phyloP scores from a whole-genome alignment of 1,284 basidiomycete species.

The Moesziomyces globuligerus region DNA sequence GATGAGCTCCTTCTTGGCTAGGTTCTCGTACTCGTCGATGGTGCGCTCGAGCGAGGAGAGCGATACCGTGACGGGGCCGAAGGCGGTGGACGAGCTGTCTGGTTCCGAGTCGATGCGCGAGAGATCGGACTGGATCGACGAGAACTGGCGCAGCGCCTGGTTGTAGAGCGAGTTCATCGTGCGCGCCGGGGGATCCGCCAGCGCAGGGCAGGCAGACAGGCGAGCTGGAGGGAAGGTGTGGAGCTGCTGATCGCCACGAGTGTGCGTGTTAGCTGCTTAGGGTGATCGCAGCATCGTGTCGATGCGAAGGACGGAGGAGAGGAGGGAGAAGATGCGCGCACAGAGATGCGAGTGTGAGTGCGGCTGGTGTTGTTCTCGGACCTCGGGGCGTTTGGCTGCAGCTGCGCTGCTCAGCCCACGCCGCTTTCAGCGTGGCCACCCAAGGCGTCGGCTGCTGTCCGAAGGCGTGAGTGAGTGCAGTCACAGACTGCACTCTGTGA shows the following conservation, averaged over 20 bases:
- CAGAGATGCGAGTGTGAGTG: not conserved
- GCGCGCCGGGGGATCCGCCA: too few species aligned
- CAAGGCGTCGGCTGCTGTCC: too few species aligned
- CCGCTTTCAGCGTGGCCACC: not conserved
- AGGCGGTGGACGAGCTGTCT: slow-evolving; percentile 22
- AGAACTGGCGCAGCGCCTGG: slow-evolving; percentile 62
- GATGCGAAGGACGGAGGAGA: too few species aligned
- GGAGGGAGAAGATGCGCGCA: slow-evolving; percentile 2
- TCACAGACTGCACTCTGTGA: slow-evolving; percentile 3
- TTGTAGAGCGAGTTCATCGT: slow-evolving; percentile 66
- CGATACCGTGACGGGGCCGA: slow-evolving; percentile 57
- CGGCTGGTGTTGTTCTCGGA: slow-evolving; percentile 12
- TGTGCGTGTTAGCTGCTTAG: not conserved
- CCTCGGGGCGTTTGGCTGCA: slow-evolving; percentile 5
- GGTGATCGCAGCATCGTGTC: not conserved
- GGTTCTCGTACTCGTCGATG: slow-evolving; percentile 65
- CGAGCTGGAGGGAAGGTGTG: too few species aligned
- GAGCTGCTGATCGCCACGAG: not conserved
- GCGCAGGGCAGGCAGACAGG: too few species aligned
- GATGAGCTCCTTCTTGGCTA: slow-evolving; percentile 64
- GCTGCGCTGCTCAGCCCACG: not conserved
- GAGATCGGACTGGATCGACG: slow-evolving; percentile 63
- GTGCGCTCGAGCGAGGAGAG: slow-evolving; percentile 61
- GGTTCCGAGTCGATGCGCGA: slow-evolving; percentile 51
- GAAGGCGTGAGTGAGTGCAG: too few species aligned